These are phyloP conservation scores for Phaeosphaeriaceae sp. DNA, from an alignment of 2,329 filamentous ascomycete genomes.

Conservation along the genomic window DNA sequence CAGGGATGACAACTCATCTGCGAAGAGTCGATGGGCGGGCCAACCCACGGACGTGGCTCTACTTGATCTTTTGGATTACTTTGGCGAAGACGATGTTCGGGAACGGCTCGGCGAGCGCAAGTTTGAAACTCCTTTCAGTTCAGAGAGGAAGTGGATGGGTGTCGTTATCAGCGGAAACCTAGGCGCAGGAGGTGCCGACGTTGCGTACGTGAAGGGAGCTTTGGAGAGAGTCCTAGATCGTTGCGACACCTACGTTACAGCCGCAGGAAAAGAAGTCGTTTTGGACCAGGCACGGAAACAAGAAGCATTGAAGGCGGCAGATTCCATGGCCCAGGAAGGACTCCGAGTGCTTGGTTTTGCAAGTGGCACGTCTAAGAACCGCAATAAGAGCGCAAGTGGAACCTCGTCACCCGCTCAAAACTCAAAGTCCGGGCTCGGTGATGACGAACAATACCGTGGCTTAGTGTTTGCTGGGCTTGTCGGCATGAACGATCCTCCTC, in stretches of 20 bases:
- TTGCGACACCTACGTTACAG: constrained; percentile 89
- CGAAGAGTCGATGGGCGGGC: constrained; percentile 90
- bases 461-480: constrained; percentile 91
- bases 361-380: constrained; percentile 68
- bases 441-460: constrained; percentile 80
- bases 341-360: constrained; percentile 92
- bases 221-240: constrained; percentile 84
- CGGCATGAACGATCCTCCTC: constrained; percentile 95
- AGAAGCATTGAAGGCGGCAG: constrained; percentile 79
- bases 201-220: constrained; percentile 95
- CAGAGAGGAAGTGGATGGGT: constrained; percentile 99
- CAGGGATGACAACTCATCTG: constrained; percentile 65
- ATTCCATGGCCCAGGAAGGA: constrained; percentile 86
- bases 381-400: constrained; percentile 39
- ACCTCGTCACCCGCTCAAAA: constrained; percentile 36
- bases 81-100: constrained; percentile 89
- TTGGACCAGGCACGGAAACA: constrained; percentile 78
- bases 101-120: constrained; percentile 82
- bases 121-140: constrained; percentile 93
- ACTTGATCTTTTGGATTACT: constrained; percentile 87
- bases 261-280: constrained; percentile 84
- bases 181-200: constrained; percentile 71
- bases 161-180: constrained; percentile 71
- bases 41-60: constrained; percentile 98
- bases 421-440: constrained; percentile 44